phyloP scores from a whole-genome alignment of 768 basidiomycete genomes.

The Pleurotus djamor region DNA sequence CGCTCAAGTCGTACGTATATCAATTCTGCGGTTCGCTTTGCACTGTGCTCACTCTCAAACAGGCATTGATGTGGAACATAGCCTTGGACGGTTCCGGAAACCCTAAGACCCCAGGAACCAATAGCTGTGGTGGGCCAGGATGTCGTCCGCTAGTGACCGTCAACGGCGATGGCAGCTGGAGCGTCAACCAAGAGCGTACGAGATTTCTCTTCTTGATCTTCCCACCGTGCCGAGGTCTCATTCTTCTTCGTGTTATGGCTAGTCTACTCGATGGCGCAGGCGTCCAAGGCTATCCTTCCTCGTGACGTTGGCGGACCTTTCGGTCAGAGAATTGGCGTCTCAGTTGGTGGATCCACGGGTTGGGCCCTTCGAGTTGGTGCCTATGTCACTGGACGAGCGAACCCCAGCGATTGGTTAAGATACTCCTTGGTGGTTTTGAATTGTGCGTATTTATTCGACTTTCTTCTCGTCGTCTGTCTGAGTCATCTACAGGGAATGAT shows the following conservation, averaged over 20 bases:
- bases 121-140: conserved; percentile 57
- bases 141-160: conserved; percentile 70
- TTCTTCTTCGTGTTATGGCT: not conserved
- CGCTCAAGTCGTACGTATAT: conserved; percentile 14
- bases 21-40: not conserved
- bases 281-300: conserved; percentile 70
- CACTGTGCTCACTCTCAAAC: not conserved
- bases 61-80: conserved; percentile 75
- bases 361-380: conserved; percentile 65
- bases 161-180: conserved; percentile 60
- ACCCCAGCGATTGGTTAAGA: conserved; percentile 53
- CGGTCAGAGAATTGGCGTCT: conserved; percentile 65
- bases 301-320: conserved; percentile 67
- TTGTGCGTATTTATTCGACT: conserved; percentile 32
- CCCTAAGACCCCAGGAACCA: conserved; percentile 64
- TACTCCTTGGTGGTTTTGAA: conserved; percentile 78
- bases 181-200: conserved; percentile 72
- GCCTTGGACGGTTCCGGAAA: conserved; percentile 60
- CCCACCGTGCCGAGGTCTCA: not conserved
- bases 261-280: conserved; percentile 76
- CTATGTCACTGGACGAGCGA: conserved; percentile 57
- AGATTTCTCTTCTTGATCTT: conserved; percentile 7
- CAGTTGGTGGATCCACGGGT: conserved; percentile 50
- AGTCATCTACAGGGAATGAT: conserved; percentile 39
- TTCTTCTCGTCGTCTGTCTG: not conserved